Evolutionary conservation across 2,329 filamentous ascomycete genomes (phyloP).

Genomic region (Clarireedia monteithiana): DNA sequence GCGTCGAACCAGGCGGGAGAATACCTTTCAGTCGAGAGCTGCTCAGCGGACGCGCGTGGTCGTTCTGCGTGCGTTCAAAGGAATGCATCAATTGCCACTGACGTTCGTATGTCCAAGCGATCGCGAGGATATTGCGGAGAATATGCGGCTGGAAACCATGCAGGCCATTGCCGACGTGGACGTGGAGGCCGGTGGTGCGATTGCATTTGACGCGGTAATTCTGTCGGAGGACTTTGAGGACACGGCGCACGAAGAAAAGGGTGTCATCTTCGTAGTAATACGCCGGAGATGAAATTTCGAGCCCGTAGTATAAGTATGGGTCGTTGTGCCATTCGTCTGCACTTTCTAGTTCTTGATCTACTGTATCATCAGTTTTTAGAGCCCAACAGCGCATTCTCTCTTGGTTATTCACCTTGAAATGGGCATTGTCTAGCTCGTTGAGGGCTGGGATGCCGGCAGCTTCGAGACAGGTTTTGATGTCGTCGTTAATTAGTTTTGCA

Average conservation of each 20-base stretch:
- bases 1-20: not conserved
- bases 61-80: not conserved
- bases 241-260: not conserved
- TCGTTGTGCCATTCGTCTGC: no score
- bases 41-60: not conserved
- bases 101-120: constrained; percentile 25
- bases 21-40: not conserved
- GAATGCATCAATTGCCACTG: constrained; percentile 11
- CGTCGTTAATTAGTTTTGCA: not conserved
- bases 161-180: constrained; percentile 27
- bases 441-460: not conserved
- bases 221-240: constrained; percentile 5
- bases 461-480: not conserved
- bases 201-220: constrained; percentile 22
- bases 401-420: no score
- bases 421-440: no score
- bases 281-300: not conserved
- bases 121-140: constrained; percentile 24
- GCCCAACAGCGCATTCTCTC: no score
- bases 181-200: constrained; percentile 22
- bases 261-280: not conserved
- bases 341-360: no score
- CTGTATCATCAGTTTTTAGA: no score
- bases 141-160: constrained; percentile 18
- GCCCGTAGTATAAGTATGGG: no score